Base-by-base conservation (phyloP, 768 basidiomycete species). In the Pleurotus djamor region DNA sequence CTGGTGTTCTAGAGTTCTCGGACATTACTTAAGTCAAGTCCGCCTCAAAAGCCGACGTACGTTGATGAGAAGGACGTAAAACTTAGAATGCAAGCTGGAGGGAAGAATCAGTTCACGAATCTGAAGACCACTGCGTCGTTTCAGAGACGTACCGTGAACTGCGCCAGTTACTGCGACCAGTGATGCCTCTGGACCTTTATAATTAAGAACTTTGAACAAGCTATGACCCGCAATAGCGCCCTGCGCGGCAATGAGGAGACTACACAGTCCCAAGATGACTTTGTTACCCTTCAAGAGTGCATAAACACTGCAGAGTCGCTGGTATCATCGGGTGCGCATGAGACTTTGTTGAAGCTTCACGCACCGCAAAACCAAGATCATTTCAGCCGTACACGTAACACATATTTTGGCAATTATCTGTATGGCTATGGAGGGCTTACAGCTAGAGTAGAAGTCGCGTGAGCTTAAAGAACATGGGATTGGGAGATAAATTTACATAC, bases 321-420 rank as follows among this genome's bases (percentile, higher is more conserved):
- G 10, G 16, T 7, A 7, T 17, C 43, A 21, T 38, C 5, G 38
- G 9, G 10, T 9, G 38, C 9, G 9, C 38, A n/a, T 41, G 21
- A 28, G 10, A n/a, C 38, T 41, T 9, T 45, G 4, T 10, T n/a
- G 45, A 7, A 47, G 51, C 61, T 12, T 55, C 54, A 57, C 61
- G 58, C 2, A 62, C 14, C 1, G 52, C 33, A 28, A 62, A 48
- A 35, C 59, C 38, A 13, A 38, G 37, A 28, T 28, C 21, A 28
- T 28, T 35, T 62, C 61, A 4, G 61, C 58, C 14, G 58, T 59
- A 35, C 51, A 55, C 8, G 58, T 58, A 33, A 62, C 51, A 28
- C 59, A 32, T 35, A 62, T 44, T 12, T 58, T 62, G 36, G 59
- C 58, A 4, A 62, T 10, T 33, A 52, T 58, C 49, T 62, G 58